phyloP scores from a whole-genome alignment of 805 yeast species.

The Candida loeiensis region DNA sequence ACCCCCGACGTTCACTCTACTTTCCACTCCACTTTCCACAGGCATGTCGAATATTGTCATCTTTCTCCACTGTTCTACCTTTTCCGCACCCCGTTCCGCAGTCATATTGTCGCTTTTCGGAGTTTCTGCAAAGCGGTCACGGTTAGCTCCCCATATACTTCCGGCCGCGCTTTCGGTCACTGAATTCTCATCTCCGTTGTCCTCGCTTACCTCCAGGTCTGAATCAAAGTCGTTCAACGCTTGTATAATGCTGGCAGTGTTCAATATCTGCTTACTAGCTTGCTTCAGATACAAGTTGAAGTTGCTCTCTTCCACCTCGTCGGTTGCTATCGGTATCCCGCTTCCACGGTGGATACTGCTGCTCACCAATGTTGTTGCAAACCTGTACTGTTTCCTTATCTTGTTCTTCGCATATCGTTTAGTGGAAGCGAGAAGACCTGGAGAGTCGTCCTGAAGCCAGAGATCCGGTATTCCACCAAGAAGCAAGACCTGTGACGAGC shows the following conservation, averaged over 20 bases:
- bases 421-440: slow-evolving; percentile 19
- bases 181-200: background rate
- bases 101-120: no score
- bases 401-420: slow-evolving; percentile 10
- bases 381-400: slow-evolving; percentile 9
- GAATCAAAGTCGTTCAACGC: background rate
- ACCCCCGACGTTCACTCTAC: background rate
- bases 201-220: background rate
- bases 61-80: no score
- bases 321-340: slow-evolving; percentile 2
- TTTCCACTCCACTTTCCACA: no score
- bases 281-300: slow-evolving; percentile 8
- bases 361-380: slow-evolving; percentile 8
- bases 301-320: slow-evolving; percentile 8
- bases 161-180: no score
- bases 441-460: slow-evolving; percentile 46
- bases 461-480: slow-evolving; percentile 57
- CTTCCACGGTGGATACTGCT: slow-evolving; percentile 10
- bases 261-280: background rate
- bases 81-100: no score
- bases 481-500: slow-evolving; percentile 45
- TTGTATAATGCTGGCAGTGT: slow-evolving; percentile 2
- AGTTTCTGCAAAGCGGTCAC: no score
- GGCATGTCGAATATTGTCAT: no score
- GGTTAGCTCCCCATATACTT: no score